A percentile compares a stretch with the other conserved stretches of the same genome.
These are phyloP conservation scores for Trichopus zeylanicus DNA, from an alignment of 116 monocot species.

Conservation along the genomic window DNA sequence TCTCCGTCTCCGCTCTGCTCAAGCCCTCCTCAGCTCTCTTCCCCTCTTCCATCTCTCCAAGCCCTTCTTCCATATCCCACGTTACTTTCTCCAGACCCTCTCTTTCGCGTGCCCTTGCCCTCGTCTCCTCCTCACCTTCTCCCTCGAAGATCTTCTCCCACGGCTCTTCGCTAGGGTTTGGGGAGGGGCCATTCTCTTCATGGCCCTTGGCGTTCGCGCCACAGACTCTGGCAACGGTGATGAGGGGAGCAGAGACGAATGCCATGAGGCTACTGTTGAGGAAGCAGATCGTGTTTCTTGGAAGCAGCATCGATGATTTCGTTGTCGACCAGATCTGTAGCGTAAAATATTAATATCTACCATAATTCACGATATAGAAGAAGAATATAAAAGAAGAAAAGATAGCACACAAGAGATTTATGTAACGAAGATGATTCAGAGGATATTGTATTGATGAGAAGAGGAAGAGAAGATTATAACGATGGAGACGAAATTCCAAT, in stretches of 20 bases:
- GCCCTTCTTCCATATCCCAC: slow-evolving; percentile 12
- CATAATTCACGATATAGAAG: too few species aligned
- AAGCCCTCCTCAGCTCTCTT: slow-evolving; percentile 14
- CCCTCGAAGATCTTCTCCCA: slow-evolving; percentile 1
- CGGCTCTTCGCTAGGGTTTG: slow-evolving; percentile 14
- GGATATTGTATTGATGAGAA: too few species aligned
- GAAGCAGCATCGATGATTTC: slow-evolving; percentile 76
- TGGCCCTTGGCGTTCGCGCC: slow-evolving; percentile 17
- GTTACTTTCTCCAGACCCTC: slow-evolving; percentile 3
- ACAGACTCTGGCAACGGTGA: slow-evolving; percentile 46
- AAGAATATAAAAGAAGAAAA: too few species aligned
- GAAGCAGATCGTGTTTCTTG: slow-evolving; percentile 86
- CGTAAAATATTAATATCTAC: too few species aligned
- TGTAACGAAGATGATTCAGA: too few species aligned
- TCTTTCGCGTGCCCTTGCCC: background rate
- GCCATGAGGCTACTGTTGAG: slow-evolving; percentile 73
- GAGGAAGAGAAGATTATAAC: too few species aligned
- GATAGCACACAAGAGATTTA: too few species aligned
- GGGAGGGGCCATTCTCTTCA: slow-evolving; percentile 1
- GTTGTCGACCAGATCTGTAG: too few species aligned
- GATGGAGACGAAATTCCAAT: too few species aligned
- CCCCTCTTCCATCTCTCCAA: background rate
- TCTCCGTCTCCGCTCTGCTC: slow-evolving; percentile 43
- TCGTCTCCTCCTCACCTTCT: slow-evolving; percentile 9
- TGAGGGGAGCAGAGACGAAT: slow-evolving; percentile 55